Evolutionary conservation across 169 alveolate genomes (phyloP).

Genomic region (Plasmodium vivax): DNA sequence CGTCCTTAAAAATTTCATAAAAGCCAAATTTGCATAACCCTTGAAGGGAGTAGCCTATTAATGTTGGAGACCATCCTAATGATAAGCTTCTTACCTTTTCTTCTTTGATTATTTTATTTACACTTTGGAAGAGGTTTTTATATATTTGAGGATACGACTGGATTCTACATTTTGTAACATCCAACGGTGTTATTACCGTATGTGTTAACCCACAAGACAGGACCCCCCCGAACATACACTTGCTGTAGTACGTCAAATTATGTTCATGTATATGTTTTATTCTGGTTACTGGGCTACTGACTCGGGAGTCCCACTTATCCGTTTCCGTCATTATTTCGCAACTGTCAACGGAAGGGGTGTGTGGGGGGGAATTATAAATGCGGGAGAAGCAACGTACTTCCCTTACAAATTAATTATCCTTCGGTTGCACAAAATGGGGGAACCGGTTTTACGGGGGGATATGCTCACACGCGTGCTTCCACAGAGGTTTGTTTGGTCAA

Average conservation of each 20-base stretch:
- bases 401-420: not conserved
- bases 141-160: conserved; percentile 93
- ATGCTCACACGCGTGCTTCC: not conserved
- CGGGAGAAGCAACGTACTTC: not conserved
- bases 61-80: conserved; percentile 98
- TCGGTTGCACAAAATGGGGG: not conserved
- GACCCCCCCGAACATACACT: conserved; percentile 97
- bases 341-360: not conserved
- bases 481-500: not conserved
- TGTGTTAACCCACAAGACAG: conserved; percentile 98
- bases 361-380: not conserved
- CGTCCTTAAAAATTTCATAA: conserved; percentile 97
- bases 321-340: conserved; percentile 14
- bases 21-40: conserved; percentile 98
- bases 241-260: conserved; percentile 89
- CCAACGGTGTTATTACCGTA: conserved; percentile 95
- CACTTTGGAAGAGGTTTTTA: conserved; percentile 86
- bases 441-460: not conserved
- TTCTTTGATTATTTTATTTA: conserved; percentile 83
- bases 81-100: conserved; percentile 94
- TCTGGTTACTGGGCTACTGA: conserved; percentile 79
- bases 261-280: conserved; percentile 81
- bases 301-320: conserved; percentile 78
- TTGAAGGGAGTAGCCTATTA: conserved; percentile 96
- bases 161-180: conserved; percentile 96